Evolutionary conservation across 2,329 filamentous ascomycete species (phyloP).

Genomic region (Pseudocercospora crystallina): DNA sequence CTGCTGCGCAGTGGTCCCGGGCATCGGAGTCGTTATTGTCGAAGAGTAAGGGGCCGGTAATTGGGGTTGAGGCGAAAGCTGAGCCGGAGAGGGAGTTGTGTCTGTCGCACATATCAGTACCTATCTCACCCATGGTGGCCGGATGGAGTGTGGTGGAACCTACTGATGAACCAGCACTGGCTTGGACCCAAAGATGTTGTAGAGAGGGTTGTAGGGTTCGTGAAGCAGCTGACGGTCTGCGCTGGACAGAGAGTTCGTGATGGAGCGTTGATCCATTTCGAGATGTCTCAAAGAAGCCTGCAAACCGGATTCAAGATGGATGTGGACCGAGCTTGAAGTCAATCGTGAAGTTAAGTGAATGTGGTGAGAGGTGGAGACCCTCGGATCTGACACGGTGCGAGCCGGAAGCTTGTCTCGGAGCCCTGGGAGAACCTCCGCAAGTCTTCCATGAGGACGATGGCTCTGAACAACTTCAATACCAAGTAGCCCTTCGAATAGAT

Average conservation of each 20-base stretch:
- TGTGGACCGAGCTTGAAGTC: too few relatives aligned
- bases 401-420: too few relatives aligned
- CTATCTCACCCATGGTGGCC: not conserved
- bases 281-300: too few relatives aligned
- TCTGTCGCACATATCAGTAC: slow-evolving; percentile 25
- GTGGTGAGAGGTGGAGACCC: too few relatives aligned
- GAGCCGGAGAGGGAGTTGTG: slow-evolving; percentile 42
- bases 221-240: slow-evolving; percentile 31
- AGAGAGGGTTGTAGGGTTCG: slow-evolving; percentile 51
- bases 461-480: too few relatives aligned
- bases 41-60: slow-evolving; percentile 68
- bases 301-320: too few relatives aligned
- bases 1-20: slow-evolving; percentile 76
- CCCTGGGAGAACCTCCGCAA: too few relatives aligned
- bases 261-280: too few relatives aligned
- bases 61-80: slow-evolving; percentile 61
- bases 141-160: slow-evolving; percentile 14
- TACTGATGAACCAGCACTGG: slow-evolving; percentile 54
- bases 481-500: too few relatives aligned
- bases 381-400: too few relatives aligned
- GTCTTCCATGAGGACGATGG: too few relatives aligned
- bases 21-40: slow-evolving; percentile 74
- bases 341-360: too few relatives aligned
- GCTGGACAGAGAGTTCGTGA: slow-evolving; percentile 14
- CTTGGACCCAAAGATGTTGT: slow-evolving; percentile 49